Base-by-base conservation (phyloP, 2,329 filamentous ascomycete genomes). In the Stylonectria norvegica region DNA sequence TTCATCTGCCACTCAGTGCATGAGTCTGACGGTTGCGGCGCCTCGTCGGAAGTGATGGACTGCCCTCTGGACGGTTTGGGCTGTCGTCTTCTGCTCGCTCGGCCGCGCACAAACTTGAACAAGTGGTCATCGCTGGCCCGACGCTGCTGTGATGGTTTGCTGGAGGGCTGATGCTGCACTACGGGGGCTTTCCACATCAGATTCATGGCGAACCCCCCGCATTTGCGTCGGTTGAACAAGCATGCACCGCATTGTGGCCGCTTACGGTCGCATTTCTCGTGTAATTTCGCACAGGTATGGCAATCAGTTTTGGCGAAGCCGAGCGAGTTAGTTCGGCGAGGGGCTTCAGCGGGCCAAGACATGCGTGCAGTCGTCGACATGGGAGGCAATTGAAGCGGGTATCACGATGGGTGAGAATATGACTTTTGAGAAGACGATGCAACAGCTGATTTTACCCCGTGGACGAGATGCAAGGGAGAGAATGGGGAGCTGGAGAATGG, bases 241-340 rank as follows among this genome's bases (percentile, higher is more conserved):
- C 37, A 40, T 28, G 31, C 29, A n/a, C 37, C 30, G 23, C 37
- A 40, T 29, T 20, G 15, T 5, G 37, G 37, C 8, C 37, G 37
- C 16, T 29, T 34, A 17, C 37, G 37, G n/a, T 40, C 37, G 20
- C 37, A 40, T 40, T 28, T 34, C 23, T 40, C 18, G 2, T 30
- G n/a, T 12, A 34, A 23, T 15, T 34, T 23, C 14, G 31, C 22
- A 17, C 37, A 40, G 3, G 37, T 40, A 17, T 40, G 37, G 20
- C 37, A 40, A 11, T 40, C 37, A 34, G 29, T 20, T 31, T 40
- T 40, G 23, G 37, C 37, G n/a, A 40, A 40, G n/a, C 30, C 37
- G 8, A 40, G 30, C 16, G 37, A 40, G 29, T 40, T 40, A 18
- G 37, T 34, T 15, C 37, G 37, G 15, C 20, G 16, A 14, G 14